A percentile compares a stretch with the other conserved stretches of the same genome.
Evolutionary conservation across 768 basidiomycete species (phyloP).

Genomic region (Neoboletus brunneissimus): DNA sequence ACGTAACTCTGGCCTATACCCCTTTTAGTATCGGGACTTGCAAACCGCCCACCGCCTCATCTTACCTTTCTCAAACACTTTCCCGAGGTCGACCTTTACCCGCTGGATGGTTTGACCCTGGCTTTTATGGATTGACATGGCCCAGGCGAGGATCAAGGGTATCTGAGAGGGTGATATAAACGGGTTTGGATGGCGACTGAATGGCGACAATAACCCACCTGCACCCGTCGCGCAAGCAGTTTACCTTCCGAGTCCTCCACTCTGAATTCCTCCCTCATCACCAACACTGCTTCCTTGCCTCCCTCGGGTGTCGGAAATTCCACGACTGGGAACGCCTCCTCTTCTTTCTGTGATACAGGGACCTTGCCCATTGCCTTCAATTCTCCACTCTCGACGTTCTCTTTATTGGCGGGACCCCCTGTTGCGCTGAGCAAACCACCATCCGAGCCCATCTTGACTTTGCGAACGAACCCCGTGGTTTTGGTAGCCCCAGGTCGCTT

Average conservation of each 20-base stretch:
- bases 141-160: constrained; percentile 75
- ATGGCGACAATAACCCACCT: constrained; percentile 26
- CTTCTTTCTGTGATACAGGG: constrained; percentile 36
- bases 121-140: constrained; percentile 75
- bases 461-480: constrained; percentile 35
- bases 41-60: not conserved
- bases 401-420: constrained; percentile 28
- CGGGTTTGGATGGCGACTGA: not conserved
- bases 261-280: constrained; percentile 51
- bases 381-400: constrained; percentile 28
- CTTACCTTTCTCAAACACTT: constrained; percentile 60
- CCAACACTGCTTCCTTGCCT: constrained; percentile 43
- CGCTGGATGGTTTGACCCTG: constrained; percentile 72
- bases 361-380: constrained; percentile 21
- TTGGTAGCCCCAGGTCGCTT: constrained; percentile 24
- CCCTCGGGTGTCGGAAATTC: constrained; percentile 43
- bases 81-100: constrained; percentile 61
- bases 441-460: constrained; percentile 31
- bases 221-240: constrained; percentile 45
- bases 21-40: not conserved
- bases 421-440: constrained; percentile 19
- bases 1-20: constrained; percentile 47
- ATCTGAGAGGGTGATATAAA: constrained; percentile 37
- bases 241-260: constrained; percentile 53
- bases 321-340: constrained; percentile 45